phyloP scores from a whole-genome alignment of 768 basidiomycete species.

The Jaapia argillacea region DNA sequence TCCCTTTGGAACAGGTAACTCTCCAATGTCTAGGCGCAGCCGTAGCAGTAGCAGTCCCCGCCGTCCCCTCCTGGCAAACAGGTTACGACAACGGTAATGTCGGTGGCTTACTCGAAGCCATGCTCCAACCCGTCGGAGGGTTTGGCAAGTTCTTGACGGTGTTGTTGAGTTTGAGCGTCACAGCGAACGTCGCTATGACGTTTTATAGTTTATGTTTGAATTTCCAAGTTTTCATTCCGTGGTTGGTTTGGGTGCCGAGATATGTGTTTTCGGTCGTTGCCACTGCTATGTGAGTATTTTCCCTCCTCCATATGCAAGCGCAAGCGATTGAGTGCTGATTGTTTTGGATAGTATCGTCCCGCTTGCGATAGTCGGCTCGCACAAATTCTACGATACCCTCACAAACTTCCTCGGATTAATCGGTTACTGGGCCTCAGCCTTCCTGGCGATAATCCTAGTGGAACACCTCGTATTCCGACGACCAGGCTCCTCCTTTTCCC shows the following conservation, averaged over 20 bases:
- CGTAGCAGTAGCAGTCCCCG: slow-evolving; percentile 45
- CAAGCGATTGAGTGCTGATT: background rate
- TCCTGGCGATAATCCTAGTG: slow-evolving; percentile 44
- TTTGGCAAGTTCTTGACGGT: slow-evolving; percentile 69
- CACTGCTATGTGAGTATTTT: slow-evolving; percentile 48
- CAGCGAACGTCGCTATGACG: slow-evolving; percentile 73
- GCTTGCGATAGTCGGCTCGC: slow-evolving; percentile 58
- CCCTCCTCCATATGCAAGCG: slow-evolving; percentile 3
- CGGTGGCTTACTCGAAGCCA: slow-evolving; percentile 54
- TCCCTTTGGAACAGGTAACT: slow-evolving; percentile 16
- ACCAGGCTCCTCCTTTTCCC: too few relatives aligned
- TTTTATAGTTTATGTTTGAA: slow-evolving; percentile 76
- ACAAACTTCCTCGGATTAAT: slow-evolving; percentile 61
- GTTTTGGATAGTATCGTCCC: slow-evolving; percentile 43
- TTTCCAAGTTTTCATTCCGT: slow-evolving; percentile 60
- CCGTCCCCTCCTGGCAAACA: slow-evolving; percentile 42
- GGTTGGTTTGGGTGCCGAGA: slow-evolving; percentile 47
- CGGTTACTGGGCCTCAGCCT: slow-evolving; percentile 48
- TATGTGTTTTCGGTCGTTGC: slow-evolving; percentile 61
- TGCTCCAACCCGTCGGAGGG: slow-evolving; percentile 48
- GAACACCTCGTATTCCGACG: slow-evolving; percentile 63
- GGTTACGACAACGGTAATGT: slow-evolving; percentile 45
- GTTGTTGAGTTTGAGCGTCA: slow-evolving; percentile 65
- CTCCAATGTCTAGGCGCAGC: slow-evolving; percentile 59
- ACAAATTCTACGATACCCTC: slow-evolving; percentile 52